A percentile compares a stretch with the other conserved stretches of the same genome.
Conservation (phyloP, 2,329 filamentous ascomycete species). For the Epichloe coenophiala region DNA sequence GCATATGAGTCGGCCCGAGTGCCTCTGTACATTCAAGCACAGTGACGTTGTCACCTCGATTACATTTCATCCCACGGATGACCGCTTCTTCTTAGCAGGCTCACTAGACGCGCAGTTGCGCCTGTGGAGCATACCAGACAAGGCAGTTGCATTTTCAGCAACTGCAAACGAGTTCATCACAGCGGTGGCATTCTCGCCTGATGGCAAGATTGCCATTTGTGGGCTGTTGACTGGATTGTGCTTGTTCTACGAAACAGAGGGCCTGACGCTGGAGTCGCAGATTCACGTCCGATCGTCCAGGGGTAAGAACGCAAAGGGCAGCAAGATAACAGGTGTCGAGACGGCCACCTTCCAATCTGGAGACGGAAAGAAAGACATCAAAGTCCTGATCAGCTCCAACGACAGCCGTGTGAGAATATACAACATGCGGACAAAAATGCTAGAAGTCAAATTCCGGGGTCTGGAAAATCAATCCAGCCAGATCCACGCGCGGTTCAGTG, state of each 20-base stretch:
- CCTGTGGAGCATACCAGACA: constrained; percentile 95
- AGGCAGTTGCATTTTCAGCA: constrained; percentile 71
- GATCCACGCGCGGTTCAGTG: constrained; percentile 78
- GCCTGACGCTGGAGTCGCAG: constrained; percentile 69
- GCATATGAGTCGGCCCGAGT: constrained; percentile 77
- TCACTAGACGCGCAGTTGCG: constrained; percentile 79
- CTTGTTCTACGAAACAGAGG: constrained; percentile 86
- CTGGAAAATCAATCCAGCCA: constrained; percentile 85
- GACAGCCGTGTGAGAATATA: constrained; percentile 88
- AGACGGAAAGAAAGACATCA: constrained; percentile 49
- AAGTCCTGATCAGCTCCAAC: constrained; percentile 84
- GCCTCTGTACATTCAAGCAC: constrained; percentile 86
- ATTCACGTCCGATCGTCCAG: constrained; percentile 87
- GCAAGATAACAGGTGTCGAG: constrained; percentile 92
- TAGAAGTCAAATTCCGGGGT: constrained; percentile 84
- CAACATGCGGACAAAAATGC: constrained; percentile 67
- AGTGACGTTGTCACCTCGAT: constrained; percentile 92
- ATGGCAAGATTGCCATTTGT: constrained; percentile 80
- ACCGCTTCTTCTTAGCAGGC: constrained; percentile 91
- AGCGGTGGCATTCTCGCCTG: constrained; percentile 83
- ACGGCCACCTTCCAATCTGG: constrained; percentile 44
- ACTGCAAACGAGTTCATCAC: constrained; percentile 80
- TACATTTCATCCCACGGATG: constrained; percentile 85
- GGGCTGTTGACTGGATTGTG: constrained; percentile 77
- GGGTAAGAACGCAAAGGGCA: constrained; percentile 88